phyloP scores from a whole-genome alignment of 441 rosid species.

The Pelargonium cotyledonis region DNA sequence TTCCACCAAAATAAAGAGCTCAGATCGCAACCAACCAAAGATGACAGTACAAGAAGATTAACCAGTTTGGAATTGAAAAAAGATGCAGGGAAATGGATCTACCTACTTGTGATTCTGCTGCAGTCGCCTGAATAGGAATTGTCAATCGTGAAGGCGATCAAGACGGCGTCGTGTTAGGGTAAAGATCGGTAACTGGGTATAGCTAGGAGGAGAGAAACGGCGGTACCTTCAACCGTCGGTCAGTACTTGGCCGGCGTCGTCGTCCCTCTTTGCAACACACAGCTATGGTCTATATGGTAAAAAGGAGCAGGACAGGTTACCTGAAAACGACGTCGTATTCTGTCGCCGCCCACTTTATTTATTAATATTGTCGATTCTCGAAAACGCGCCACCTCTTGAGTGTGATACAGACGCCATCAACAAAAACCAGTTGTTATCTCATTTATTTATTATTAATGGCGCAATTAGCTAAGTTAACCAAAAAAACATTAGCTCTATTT shows the following conservation, averaged over 20 bases:
- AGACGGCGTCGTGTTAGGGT: conserved; percentile 13
- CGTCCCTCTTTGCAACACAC: conserved; percentile 3
- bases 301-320: too few species aligned
- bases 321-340: neutral
- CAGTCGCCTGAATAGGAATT: neutral
- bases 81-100: neutral
- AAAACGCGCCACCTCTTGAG: neutral
- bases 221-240: conserved; percentile 15
- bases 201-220: neutral
- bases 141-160: neutral
- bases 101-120: neutral
- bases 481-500: too few species aligned
- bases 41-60: neutral
- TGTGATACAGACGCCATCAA: neutral
- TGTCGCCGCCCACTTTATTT: conserved; percentile 1
- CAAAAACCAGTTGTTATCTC: too few species aligned
- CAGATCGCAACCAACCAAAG: neutral
- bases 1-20: neutral
- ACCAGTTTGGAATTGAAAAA: neutral
- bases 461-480: too few species aligned
- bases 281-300: too few species aligned
- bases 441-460: too few species aligned
- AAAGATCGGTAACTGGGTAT: neutral
- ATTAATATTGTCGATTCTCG: neutral
- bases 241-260: conserved; percentile 17